Evolutionary conservation across 805 yeast genomes (phyloP).

Genomic region (Starmerella tilneyi): DNA sequence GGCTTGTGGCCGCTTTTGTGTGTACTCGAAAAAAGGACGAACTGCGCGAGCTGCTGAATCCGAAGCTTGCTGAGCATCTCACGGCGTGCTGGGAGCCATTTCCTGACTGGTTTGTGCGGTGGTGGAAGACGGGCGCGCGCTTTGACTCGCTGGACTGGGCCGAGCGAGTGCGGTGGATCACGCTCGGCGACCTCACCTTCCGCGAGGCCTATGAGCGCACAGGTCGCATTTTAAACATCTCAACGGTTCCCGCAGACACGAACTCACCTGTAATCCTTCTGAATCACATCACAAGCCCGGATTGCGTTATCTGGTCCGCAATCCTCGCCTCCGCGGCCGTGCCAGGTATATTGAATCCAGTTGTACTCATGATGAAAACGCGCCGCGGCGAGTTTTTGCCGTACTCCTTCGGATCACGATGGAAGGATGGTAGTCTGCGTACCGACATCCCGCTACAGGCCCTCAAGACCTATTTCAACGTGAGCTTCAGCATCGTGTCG

Average conservation of each 20-base stretch:
- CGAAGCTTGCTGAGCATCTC: conserved; percentile 51
- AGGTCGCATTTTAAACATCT: conserved; percentile 59
- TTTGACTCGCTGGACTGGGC: conserved; percentile 74
- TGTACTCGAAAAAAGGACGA: conserved; percentile 64
- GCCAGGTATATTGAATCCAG: conserved; percentile 73
- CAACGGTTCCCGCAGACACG: conserved; percentile 74
- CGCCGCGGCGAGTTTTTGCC: conserved; percentile 42
- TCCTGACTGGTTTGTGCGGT: conserved; percentile 50
- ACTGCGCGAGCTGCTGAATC: conserved; percentile 44
- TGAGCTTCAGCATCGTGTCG: conserved; percentile 63
- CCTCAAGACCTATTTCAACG: conserved; percentile 63
- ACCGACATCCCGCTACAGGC: conserved; percentile 72
- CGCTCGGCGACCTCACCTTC: conserved; percentile 62
- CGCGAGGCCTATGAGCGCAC: conserved; percentile 58
- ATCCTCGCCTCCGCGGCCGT: conserved; percentile 71
- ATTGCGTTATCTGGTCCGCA: conserved; percentile 73
- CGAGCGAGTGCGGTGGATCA: conserved; percentile 53
- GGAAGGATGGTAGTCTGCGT: conserved; percentile 70
- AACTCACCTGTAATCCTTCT: conserved; percentile 72
- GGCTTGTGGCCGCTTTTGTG: conserved; percentile 61
- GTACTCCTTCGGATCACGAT: conserved; percentile 61
- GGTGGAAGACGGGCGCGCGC: conserved; percentile 68
- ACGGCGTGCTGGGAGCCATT: conserved; percentile 62
- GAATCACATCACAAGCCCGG: conserved; percentile 65
- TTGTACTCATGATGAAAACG: conserved; percentile 62